These are phyloP conservation scores for Neurospora sp. DNA, from an alignment of 495 filamentous ascomycete species.

Conservation along the genomic window DNA sequence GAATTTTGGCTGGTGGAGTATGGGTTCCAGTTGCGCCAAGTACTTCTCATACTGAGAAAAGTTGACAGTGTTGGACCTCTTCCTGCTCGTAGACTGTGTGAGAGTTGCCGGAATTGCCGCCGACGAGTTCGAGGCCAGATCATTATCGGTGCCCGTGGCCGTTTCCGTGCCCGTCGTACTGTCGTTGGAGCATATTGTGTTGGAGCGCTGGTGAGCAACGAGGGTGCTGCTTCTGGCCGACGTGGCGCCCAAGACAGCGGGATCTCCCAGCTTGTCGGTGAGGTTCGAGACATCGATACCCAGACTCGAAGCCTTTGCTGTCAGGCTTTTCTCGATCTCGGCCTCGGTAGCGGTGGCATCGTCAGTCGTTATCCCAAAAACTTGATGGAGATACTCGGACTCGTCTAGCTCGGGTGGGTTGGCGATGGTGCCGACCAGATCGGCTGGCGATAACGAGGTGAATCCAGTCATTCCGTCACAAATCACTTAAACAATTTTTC, in stretches of 20 bases:
- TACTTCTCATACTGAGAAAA: constrained; percentile 46
- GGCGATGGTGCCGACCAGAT: background rate
- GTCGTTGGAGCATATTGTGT: background rate
- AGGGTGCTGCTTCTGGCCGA: background rate
- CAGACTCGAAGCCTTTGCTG: constrained; percentile 28
- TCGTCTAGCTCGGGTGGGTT: constrained; percentile 29
- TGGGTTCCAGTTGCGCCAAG: constrained; percentile 30
- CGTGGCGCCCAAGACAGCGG: background rate
- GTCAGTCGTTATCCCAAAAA: constrained; percentile 22
- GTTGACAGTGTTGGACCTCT: constrained; percentile 30
- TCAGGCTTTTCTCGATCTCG: constrained; percentile 27
- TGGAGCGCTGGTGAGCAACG: background rate
- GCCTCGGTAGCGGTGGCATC: constrained; percentile 27
- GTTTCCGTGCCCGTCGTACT: background rate
- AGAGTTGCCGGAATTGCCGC: constrained; percentile 12
- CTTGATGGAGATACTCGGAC: constrained; percentile 32
- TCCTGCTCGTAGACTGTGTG: constrained; percentile 18
- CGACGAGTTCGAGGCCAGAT: constrained; percentile 6
- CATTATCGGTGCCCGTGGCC: background rate
- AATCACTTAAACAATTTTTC: background rate
- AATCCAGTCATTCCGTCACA: background rate
- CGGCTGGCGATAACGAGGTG: constrained; percentile 4
- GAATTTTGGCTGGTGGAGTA: constrained; percentile 28
- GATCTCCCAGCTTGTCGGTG: background rate
- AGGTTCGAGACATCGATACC: constrained; percentile 27